Evolutionary conservation across 495 filamentous ascomycete species (phyloP).

Genomic region (Penicillium canescens): DNA sequence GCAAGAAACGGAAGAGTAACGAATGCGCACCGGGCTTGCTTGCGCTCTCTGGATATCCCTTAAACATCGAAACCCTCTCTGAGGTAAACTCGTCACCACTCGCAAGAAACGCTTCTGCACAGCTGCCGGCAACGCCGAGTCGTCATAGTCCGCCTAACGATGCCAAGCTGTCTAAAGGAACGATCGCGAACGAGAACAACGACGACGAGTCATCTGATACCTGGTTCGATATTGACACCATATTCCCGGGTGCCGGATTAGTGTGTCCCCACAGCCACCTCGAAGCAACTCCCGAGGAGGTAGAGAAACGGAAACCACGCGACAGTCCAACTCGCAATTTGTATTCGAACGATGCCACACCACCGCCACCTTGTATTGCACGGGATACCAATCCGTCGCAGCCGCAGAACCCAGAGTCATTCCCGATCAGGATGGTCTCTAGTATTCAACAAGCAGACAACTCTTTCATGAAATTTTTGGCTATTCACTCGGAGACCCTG

Average conservation of each 20-base stretch:
- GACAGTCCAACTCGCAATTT: not conserved
- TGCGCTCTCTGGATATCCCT: constrained; percentile 25
- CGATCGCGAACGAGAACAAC: constrained; percentile 32
- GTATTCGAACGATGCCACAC: constrained; percentile 1
- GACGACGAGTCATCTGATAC: constrained; percentile 29
- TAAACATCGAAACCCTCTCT: constrained; percentile 22
- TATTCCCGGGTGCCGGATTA: constrained; percentile 17
- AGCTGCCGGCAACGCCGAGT: not conserved
- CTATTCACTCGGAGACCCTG: constrained; percentile 20
- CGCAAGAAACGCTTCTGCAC: not conserved
- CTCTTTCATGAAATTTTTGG: constrained; percentile 31
- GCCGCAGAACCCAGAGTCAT: not conserved
- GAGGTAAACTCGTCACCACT: constrained; percentile 3
- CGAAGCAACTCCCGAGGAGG: constrained; percentile 10
- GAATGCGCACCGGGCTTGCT: constrained; percentile 55
- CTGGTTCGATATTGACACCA: constrained; percentile 26
- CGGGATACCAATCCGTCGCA: not conserved
- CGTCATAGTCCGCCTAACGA: not conserved
- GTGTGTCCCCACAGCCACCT: constrained; percentile 31
- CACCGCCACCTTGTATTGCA: constrained; percentile 9
- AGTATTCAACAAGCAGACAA: constrained; percentile 22
- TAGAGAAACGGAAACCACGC: not conserved
- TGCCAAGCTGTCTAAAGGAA: not conserved
- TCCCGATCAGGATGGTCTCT: constrained; percentile 5
- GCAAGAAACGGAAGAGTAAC: constrained; percentile 73